These are phyloP conservation scores for Erythrophleum fordii DNA, from an alignment of 306 rosid species.

Conservation along the genomic window DNA sequence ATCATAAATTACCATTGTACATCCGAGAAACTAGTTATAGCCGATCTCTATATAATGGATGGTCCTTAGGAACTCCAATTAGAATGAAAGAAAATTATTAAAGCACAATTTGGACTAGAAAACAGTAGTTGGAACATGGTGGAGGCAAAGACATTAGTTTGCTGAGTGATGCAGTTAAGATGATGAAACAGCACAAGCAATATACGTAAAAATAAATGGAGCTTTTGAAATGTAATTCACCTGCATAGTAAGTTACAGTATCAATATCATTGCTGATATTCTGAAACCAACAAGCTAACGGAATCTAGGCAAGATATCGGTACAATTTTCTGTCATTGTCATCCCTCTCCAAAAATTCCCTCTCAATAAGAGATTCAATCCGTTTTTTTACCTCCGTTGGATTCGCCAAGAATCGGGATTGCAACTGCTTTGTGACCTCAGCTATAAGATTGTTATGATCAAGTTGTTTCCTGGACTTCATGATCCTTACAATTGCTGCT, in stretches of 20 bases:
- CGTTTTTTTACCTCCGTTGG: constrained; percentile 82
- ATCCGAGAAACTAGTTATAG: neutral
- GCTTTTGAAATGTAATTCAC: constrained; percentile 24
- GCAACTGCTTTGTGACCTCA: constrained; percentile 83
- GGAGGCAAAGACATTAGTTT: neutral
- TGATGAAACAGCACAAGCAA: constrained; percentile 19
- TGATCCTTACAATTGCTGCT: constrained; percentile 82
- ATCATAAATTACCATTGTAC: neutral
- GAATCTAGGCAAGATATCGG: constrained; percentile 68
- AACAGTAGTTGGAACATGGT: neutral
- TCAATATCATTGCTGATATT: constrained; percentile 17
- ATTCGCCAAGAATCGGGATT: constrained; percentile 70
- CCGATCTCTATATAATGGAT: neutral
- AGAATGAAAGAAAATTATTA: too few species aligned
- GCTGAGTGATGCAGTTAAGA: constrained; percentile 17
- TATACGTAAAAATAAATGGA: constrained; percentile 30
- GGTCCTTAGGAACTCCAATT: too few species aligned
- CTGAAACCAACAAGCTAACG: constrained; percentile 27
- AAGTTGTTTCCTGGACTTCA: constrained; percentile 79
- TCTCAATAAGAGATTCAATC: constrained; percentile 85
- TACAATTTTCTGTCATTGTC: constrained; percentile 61
- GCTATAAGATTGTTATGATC: constrained; percentile 84
- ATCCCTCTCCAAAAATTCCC: constrained; percentile 89
- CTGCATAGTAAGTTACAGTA: constrained; percentile 34
- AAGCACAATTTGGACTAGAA: too few species aligned